Percentiles rank a stretch among this genome's conserved stretches.
These are phyloP conservation scores for Meyerozyma carpophila DNA, from an alignment of 1,139 yeast species.

Conservation along the genomic window DNA sequence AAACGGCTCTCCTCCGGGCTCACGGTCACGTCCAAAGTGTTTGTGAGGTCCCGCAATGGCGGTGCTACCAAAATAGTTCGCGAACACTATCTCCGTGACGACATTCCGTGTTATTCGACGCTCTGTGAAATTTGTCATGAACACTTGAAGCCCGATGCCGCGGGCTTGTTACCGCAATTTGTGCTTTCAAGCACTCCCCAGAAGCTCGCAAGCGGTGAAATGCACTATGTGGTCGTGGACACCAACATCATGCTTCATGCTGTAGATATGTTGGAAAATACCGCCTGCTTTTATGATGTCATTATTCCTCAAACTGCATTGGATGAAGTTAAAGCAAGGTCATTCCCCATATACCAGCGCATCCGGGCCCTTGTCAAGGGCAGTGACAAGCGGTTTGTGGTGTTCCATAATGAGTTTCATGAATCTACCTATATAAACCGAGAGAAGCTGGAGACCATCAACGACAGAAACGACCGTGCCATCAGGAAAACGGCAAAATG, in stretches of 20 bases:
- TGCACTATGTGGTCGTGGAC: slow-evolving; percentile 78
- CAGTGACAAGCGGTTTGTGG: slow-evolving; percentile 80
- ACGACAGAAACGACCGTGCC: slow-evolving; percentile 90
- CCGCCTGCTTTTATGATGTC: slow-evolving; percentile 77
- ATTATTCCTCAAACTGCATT: slow-evolving; percentile 90
- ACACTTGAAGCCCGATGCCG: slow-evolving; percentile 50
- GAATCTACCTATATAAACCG: slow-evolving; percentile 66
- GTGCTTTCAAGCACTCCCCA: slow-evolving; percentile 49
- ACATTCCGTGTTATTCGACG: slow-evolving; percentile 84
- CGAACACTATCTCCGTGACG: slow-evolving; percentile 88
- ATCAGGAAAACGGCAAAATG: slow-evolving; percentile 72
- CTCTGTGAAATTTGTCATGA: slow-evolving; percentile 61
- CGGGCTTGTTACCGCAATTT: slow-evolving; percentile 47
- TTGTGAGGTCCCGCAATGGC: slow-evolving; percentile 85
- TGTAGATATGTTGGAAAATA: slow-evolving; percentile 81
- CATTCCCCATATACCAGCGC: slow-evolving; percentile 84
- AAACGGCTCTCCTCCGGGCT: slow-evolving; percentile 53
- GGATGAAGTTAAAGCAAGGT: slow-evolving; percentile 86
- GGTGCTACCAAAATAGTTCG: slow-evolving; percentile 87
- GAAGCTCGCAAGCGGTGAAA: slow-evolving; percentile 23
- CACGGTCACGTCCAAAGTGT: slow-evolving; percentile 82
- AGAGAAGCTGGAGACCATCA: slow-evolving; percentile 63
- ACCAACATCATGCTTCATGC: slow-evolving; percentile 87
- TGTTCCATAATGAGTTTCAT: slow-evolving; percentile 89
- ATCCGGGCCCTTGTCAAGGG: slow-evolving; percentile 71